These are phyloP conservation scores for Solanum hybrid DNA, from an alignment of 305 asterid species.

Conservation along the genomic window DNA sequence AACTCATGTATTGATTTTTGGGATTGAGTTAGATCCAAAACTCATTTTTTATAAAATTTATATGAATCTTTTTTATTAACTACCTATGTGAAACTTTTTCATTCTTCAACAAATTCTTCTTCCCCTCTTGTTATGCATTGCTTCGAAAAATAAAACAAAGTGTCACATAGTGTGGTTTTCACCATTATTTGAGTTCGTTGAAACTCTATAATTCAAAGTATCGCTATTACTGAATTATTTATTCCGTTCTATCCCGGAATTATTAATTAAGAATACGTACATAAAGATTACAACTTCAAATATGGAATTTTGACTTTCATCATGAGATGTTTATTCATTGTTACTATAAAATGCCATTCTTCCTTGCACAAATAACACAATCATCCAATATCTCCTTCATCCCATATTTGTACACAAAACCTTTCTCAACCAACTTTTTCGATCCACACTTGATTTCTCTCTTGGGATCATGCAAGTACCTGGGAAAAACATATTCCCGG, in stretches of 20 bases:
- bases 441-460: slow-evolving; percentile 15
- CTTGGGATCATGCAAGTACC: slow-evolving; percentile 2
- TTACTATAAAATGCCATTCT: not conserved
- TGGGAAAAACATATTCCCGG: not conserved
- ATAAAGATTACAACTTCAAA: not conserved
- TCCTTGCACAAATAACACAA: not conserved
- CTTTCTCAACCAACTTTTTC: slow-evolving; percentile 6
- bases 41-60: too few species aligned
- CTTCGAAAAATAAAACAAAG: too few species aligned
- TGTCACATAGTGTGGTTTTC: too few species aligned
- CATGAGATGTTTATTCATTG: not conserved
- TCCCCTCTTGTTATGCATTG: too few species aligned
- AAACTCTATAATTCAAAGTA: too few species aligned
- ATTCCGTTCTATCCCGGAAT: too few species aligned
- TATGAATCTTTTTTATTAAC: too few species aligned
- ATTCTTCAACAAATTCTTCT: too few species aligned
- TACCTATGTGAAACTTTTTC: not conserved
- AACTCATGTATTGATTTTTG: too few species aligned
- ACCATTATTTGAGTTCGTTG: too few species aligned
- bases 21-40: too few species aligned
- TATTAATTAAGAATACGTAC: not conserved
- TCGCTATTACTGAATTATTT: too few species aligned
- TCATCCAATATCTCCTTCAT: slow-evolving; percentile 7
- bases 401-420: slow-evolving; percentile 10
- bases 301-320: not conserved